Conservation (phyloP, 1,284 basidiomycete species). For the Ganoderma multipileum region DNA sequence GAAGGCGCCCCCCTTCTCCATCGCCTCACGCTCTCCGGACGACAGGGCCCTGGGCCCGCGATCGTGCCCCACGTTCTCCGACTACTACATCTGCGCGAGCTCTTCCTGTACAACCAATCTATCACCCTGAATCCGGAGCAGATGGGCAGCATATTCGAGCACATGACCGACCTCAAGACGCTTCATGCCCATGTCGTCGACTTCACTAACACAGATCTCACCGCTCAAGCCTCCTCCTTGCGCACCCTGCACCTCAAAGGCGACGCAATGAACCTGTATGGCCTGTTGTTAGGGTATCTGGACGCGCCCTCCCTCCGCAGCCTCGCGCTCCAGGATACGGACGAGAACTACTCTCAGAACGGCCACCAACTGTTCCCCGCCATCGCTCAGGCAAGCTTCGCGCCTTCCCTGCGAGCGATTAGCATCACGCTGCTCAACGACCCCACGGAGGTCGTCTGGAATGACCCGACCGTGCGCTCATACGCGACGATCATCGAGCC, state of each 20-base stretch:
- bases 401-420: slow-evolving; percentile 15
- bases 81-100: slow-evolving; percentile 15
- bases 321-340: slow-evolving; percentile 11
- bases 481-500: slow-evolving; percentile 12
- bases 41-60: not conserved
- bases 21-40: slow-evolving; percentile 16
- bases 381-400: slow-evolving; percentile 14
- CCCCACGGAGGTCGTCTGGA: not conserved
- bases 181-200: slow-evolving; percentile 11
- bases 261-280: slow-evolving; percentile 3
- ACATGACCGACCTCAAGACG: slow-evolving; percentile 8
- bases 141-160: slow-evolving; percentile 10
- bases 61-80: slow-evolving; percentile 12
- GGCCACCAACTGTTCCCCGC: slow-evolving; percentile 1
- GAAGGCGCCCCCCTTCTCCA: slow-evolving; percentile 14
- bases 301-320: slow-evolving; percentile 10
- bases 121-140: slow-evolving; percentile 5
- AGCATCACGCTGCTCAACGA: slow-evolving; percentile 6
- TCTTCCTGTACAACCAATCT: slow-evolving; percentile 17
- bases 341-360: slow-evolving; percentile 4
- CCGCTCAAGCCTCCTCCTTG: slow-evolving; percentile 2
- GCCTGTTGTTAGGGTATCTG: slow-evolving; percentile 14
- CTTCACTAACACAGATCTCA: not conserved
- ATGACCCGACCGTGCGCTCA: not conserved
- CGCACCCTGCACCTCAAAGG: slow-evolving; percentile 13